Conservation (phyloP, 2,329 filamentous ascomycete species). For the Pleomassaria siparia region DNA sequence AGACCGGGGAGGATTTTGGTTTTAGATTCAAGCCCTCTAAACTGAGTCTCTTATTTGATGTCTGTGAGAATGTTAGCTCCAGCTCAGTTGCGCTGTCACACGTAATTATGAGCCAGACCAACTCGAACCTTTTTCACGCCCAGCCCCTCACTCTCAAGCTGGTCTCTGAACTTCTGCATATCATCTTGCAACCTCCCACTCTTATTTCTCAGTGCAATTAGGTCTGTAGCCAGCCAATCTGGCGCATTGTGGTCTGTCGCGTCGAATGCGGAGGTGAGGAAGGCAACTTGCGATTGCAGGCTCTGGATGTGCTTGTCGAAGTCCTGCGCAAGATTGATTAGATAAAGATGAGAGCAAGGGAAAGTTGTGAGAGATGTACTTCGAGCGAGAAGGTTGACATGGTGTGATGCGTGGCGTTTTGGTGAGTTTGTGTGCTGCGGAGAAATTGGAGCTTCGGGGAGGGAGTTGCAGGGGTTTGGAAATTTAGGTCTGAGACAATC, state of each 20-base stretch:
- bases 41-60: constrained; percentile 31
- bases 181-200: constrained; percentile 36
- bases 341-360: not conserved
- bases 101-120: not conserved
- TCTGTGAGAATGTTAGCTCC: constrained; percentile 18
- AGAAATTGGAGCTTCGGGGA: not conserved
- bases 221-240: constrained; percentile 39
- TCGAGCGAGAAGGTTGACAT: constrained; percentile 32
- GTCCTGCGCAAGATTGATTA: constrained; percentile 18
- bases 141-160: constrained; percentile 30
- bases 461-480: not conserved
- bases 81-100: not conserved
- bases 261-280: constrained; percentile 35
- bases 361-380: constrained; percentile 14
- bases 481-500: not conserved
- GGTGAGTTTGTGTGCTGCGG: not conserved
- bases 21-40: constrained; percentile 26
- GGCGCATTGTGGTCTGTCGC: constrained; percentile 37
- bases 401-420: no score
- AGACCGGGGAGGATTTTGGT: constrained; percentile 10
- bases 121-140: constrained; percentile 24
- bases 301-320: constrained; percentile 36
- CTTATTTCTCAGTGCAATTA: constrained; percentile 35
- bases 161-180: constrained; percentile 35
- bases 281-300: constrained; percentile 25